A percentile compares a stretch with the other conserved stretches of the same genome.
Conservation (phyloP, 371 early-diverging fungal species). For the Lichtheimia hyalospora region DNA sequence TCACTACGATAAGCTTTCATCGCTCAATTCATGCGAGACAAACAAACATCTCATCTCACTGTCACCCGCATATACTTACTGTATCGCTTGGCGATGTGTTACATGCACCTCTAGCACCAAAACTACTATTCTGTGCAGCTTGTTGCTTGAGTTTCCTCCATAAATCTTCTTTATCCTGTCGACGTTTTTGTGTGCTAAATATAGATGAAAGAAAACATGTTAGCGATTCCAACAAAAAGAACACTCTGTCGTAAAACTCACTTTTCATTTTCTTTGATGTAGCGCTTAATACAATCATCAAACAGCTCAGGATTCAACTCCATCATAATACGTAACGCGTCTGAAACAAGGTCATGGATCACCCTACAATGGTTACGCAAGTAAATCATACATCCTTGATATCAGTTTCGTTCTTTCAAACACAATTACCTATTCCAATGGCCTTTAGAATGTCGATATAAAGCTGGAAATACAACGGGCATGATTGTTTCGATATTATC, state of each 20-base stretch:
- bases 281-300: constrained; percentile 84
- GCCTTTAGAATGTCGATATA: constrained; percentile 88
- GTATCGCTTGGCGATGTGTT: no score
- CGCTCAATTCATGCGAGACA: no score
- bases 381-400: neutral
- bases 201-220: no score
- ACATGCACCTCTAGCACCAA: no score
- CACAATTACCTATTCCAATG: constrained; percentile 93
- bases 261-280: constrained; percentile 14
- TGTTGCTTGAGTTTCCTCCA: constrained; percentile 7
- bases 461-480: constrained; percentile 90
- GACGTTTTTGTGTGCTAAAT: neutral
- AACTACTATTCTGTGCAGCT: constrained; percentile 11
- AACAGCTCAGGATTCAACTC: constrained; percentile 88
- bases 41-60: no score
- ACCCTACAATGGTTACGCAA: constrained; percentile 48
- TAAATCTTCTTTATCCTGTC: constrained; percentile 11
- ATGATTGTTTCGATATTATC: constrained; percentile 86
- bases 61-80: no score
- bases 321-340: constrained; percentile 91
- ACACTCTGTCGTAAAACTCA: neutral
- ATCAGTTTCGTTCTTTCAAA: no score
- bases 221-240: no score
- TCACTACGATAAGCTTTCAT: no score
- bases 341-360: constrained; percentile 92